Conservation (phyloP, 805 yeast species). For the Candida qinlingensis region DNA sequence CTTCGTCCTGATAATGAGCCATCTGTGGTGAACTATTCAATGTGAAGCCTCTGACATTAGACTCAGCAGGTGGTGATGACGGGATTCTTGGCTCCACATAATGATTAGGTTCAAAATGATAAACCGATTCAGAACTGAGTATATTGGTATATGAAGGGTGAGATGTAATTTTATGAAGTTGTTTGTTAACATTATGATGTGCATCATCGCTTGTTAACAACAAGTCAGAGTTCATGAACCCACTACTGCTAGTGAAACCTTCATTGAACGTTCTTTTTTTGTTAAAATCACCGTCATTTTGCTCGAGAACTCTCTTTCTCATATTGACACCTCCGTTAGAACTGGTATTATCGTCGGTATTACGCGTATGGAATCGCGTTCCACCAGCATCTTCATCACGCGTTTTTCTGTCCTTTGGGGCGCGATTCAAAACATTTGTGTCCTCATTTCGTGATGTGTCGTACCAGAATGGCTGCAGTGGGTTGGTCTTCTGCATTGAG, state of each 20-base stretch:
- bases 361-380: conserved; percentile 36
- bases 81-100: conserved; percentile 8
- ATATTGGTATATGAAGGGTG: conserved; percentile 11
- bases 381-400: conserved; percentile 42
- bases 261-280: conserved; percentile 14
- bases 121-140: conserved; percentile 21
- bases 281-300: conserved; percentile 8
- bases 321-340: conserved; percentile 4
- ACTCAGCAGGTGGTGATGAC: conserved; percentile 21
- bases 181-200: not conserved
- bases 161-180: conserved; percentile 13
- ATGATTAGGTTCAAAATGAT: conserved; percentile 11
- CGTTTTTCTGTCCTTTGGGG: conserved; percentile 35
- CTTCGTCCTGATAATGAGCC: conserved; percentile 1
- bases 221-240: conserved; percentile 16
- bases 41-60: not conserved
- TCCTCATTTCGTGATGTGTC: conserved; percentile 31
- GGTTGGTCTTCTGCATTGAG: conserved; percentile 15
- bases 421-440: conserved; percentile 30
- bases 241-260: not conserved
- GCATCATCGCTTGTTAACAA: conserved; percentile 19
- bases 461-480: conserved; percentile 19
- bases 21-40: conserved; percentile 17
- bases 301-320: conserved; percentile 17
- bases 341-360: not conserved